Percentiles rank a stretch among this genome's conserved stretches.
phyloP scores from a whole-genome alignment of 306 rosid species.

The Quillaja saponaria region DNA sequence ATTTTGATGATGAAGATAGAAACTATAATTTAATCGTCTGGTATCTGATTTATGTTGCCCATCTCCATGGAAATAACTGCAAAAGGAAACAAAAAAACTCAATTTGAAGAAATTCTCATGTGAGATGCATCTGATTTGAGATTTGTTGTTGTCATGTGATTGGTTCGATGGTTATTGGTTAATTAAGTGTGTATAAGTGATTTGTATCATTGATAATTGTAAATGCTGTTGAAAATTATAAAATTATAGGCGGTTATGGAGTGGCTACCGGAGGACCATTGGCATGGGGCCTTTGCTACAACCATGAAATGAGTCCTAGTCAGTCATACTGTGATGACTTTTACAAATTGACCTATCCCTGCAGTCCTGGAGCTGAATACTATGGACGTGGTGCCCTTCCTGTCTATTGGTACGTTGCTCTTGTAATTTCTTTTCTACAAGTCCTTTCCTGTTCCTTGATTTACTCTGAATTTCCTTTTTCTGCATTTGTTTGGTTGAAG shows the following conservation, averaged over 20 bases:
- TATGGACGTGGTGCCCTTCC: conserved; percentile 99
- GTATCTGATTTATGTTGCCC: too few species aligned
- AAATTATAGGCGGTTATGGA: conserved; percentile 85
- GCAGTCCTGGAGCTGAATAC: conserved; percentile 84
- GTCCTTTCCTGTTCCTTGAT: conserved; percentile 1
- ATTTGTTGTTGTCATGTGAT: too few species aligned
- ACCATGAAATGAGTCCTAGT: conserved; percentile 93
- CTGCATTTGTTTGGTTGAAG: too few species aligned
- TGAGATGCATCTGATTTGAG: too few species aligned
- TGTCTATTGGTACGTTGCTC: conserved; percentile 67
- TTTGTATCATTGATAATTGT: conserved; percentile 11
- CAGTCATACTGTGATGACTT: conserved; percentile 83
- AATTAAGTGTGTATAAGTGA: background rate
- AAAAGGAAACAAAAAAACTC: too few species aligned
- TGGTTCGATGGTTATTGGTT: too few species aligned
- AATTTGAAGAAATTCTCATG: too few species aligned
- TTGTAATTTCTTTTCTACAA: background rate
- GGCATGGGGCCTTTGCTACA: conserved; percentile 96
- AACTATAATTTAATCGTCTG: too few species aligned
- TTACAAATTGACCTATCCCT: conserved; percentile 79
- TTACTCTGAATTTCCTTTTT: conserved; percentile 1
- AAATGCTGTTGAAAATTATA: conserved; percentile 27
- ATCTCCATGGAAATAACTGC: too few species aligned
- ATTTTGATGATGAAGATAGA: too few species aligned
- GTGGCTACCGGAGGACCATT: conserved; percentile 96